Conservation (phyloP, 1,139 yeast species). For the Yamadazyma dendronema region DNA sequence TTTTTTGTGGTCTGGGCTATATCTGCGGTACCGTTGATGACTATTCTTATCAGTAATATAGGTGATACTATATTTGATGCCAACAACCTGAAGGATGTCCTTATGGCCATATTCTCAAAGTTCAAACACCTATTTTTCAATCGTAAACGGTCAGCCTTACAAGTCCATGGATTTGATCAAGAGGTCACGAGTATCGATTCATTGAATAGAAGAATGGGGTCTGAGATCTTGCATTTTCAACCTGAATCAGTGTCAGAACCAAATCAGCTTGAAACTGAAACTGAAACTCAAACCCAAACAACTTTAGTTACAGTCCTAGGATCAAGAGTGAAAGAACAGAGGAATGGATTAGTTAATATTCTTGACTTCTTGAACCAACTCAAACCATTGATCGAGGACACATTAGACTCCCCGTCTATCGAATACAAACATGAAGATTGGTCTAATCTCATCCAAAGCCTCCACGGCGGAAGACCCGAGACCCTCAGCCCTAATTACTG, state of each 20-base stretch:
- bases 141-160: background rate
- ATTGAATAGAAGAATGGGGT: background rate
- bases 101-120: background rate
- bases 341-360: slow-evolving; percentile 18
- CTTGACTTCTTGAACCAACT: slow-evolving; percentile 21
- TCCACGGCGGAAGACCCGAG: slow-evolving; percentile 5
- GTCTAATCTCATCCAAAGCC: slow-evolving; percentile 24
- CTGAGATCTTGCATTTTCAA: background rate
- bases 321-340: too few species aligned
- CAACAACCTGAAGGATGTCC: background rate
- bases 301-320: too few species aligned
- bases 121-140: background rate
- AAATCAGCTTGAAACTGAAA: background rate
- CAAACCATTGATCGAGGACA: slow-evolving; percentile 30
- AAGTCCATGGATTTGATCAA: too few species aligned
- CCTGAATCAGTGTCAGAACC: background rate
- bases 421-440: slow-evolving; percentile 32
- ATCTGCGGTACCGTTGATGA: slow-evolving; percentile 83
- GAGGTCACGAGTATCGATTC: background rate
- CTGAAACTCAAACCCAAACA: background rate
- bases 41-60: slow-evolving; percentile 69
- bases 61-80: slow-evolving; percentile 59
- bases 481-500: slow-evolving; percentile 29
- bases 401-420: slow-evolving; percentile 31
- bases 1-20: slow-evolving; percentile 80